phyloP scores from a whole-genome alignment of 305 asterid genomes.

The Fraxinus velutina region DNA sequence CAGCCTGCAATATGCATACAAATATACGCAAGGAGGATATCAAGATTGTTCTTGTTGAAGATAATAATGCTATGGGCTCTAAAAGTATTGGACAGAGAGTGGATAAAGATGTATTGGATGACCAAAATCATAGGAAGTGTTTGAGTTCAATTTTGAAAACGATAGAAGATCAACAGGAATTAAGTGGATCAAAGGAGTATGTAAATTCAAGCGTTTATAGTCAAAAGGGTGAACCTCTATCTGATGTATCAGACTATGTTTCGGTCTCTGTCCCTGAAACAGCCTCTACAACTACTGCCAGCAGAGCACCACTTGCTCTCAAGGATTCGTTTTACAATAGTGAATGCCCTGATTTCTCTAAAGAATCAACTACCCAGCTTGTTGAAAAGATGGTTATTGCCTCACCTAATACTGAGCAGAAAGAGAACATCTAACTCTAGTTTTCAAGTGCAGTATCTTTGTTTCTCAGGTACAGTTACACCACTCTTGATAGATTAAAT shows the following conservation, averaged over 20 bases:
- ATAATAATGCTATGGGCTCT: slow-evolving; percentile 7
- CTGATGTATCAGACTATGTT: slow-evolving; percentile 19
- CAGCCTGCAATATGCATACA: slow-evolving; percentile 14
- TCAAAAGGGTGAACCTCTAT: slow-evolving; percentile 26
- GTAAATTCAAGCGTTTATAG: slow-evolving; percentile 15
- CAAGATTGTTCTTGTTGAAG: slow-evolving; percentile 25
- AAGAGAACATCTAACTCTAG: slow-evolving; percentile 31
- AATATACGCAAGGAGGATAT: slow-evolving; percentile 20
- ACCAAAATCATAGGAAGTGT: slow-evolving; percentile 21
- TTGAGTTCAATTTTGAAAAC: slow-evolving; percentile 15
- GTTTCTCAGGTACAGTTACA: slow-evolving; percentile 17
- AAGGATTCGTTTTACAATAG: slow-evolving; percentile 26
- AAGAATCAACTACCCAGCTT: slow-evolving; percentile 23
- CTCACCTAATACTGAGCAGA: slow-evolving; percentile 33
- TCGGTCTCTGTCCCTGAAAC: slow-evolving; percentile 15
- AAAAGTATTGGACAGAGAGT: slow-evolving; percentile 14
- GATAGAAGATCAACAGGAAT: slow-evolving; percentile 21
- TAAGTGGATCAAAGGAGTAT: slow-evolving; percentile 2
- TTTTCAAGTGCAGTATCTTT: background rate
- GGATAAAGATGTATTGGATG: slow-evolving; percentile 20
- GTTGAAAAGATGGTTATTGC: slow-evolving; percentile 26
- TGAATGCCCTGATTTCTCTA: slow-evolving; percentile 24
- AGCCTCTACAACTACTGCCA: slow-evolving; percentile 19
- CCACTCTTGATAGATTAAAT: background rate
- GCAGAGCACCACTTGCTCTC: slow-evolving; percentile 43